Conservation (phyloP, 2,329 filamentous ascomycete genomes). For the Nigrospora oryzae region DNA sequence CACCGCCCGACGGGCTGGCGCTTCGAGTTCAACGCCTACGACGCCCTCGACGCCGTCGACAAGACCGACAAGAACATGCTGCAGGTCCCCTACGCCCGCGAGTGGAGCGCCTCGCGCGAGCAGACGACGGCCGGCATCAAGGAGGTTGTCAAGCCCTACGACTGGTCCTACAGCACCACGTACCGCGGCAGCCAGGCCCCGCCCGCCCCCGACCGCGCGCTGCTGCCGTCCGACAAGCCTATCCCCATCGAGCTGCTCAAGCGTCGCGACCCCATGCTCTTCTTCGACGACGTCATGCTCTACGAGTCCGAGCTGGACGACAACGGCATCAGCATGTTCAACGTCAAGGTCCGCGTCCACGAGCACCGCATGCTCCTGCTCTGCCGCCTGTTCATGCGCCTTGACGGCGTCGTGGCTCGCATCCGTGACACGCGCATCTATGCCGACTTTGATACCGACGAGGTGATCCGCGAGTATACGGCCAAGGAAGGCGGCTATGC, state of each 20-base stretch:
- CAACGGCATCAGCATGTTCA: constrained; percentile 87
- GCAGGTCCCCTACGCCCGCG: constrained; percentile 83
- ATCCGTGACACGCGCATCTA: constrained; percentile 88
- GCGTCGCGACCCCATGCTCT: constrained; percentile 85
- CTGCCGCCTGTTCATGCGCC: constrained; percentile 79
- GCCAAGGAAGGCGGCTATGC: constrained; percentile 78
- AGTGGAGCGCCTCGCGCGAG: constrained; percentile 65
- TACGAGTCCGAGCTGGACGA: constrained; percentile 98
- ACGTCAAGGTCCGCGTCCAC: constrained; percentile 90
- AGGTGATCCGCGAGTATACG: constrained; percentile 83
- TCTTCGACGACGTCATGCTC: constrained; percentile 92
- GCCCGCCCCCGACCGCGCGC: constrained; percentile 11
- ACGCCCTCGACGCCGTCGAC: constrained; percentile 84
- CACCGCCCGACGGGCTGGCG: constrained; percentile 71
- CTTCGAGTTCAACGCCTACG: constrained; percentile 74
- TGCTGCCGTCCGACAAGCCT: constrained; percentile 24
- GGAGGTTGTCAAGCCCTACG: constrained; percentile 90
- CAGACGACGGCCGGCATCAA: constrained; percentile 80
- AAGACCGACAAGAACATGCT: constrained; percentile 90
- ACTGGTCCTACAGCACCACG: constrained; percentile 93
- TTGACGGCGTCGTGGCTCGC: constrained; percentile 83
- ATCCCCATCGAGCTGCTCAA: constrained; percentile 85
- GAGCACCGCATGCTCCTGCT: constrained; percentile 79
- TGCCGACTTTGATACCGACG: constrained; percentile 72
- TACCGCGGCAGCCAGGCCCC: constrained; percentile 61